A percentile compares a stretch with the other conserved stretches of the same genome.
These are phyloP conservation scores for Parasitella parasitica DNA, from an alignment of 371 early-diverging fungal genomes.

Conservation along the genomic window DNA sequence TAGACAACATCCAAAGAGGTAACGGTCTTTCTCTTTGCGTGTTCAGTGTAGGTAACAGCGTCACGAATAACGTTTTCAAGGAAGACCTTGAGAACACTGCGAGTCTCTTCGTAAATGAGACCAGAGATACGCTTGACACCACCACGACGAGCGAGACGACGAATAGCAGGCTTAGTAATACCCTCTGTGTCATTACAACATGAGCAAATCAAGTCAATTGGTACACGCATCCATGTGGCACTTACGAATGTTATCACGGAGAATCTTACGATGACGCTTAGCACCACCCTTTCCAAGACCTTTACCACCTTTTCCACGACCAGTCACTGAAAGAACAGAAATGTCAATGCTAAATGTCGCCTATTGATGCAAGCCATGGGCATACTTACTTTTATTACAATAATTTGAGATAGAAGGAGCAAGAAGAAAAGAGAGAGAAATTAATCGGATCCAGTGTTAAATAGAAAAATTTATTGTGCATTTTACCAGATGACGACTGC, in stretches of 20 bases:
- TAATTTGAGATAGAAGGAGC: not conserved
- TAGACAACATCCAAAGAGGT: constrained; percentile 93
- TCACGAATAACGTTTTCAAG: constrained; percentile 98
- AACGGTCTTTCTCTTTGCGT: constrained; percentile 99
- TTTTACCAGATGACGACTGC: not conserved
- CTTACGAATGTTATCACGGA: constrained; percentile 89
- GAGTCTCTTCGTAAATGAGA: constrained; percentile 97
- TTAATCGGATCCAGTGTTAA: not conserved
- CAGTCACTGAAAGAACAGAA: constrained; percentile 56
- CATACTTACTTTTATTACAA: constrained; percentile 11
- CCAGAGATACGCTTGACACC: constrained; percentile 99
- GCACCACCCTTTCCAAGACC: constrained; percentile 96
- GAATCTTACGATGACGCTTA: constrained; percentile 99
- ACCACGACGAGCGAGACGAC: constrained; percentile 99
- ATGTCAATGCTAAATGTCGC: not conserved
- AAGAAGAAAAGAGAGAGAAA: constrained; percentile 1
- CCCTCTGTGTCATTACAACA: too few species aligned
- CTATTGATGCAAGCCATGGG: not conserved
- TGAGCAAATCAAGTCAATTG: too few species aligned
- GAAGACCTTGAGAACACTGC: constrained; percentile 95
- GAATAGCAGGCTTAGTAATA: constrained; percentile 99
- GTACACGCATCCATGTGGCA: too few species aligned
- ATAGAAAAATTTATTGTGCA: not conserved
- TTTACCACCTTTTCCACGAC: constrained; percentile 97
- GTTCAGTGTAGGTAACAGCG: constrained; percentile 99